Evolutionary conservation across 1,284 basidiomycete genomes (phyloP), one percentile per base, ranked within the genome.

Genomic region (Sanghuangporus baumii): DNA sequence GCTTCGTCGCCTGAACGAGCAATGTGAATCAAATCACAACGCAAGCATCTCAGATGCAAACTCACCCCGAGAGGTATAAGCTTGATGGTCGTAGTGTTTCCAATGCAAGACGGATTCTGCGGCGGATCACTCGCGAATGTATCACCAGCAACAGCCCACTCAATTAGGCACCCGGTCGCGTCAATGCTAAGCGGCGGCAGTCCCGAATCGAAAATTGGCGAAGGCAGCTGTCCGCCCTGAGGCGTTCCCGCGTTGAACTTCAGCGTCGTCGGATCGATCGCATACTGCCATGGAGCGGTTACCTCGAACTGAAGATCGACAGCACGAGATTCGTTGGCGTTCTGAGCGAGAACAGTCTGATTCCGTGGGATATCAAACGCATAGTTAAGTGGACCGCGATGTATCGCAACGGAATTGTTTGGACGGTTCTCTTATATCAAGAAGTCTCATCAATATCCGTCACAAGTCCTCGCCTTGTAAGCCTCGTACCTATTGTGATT

Each of bases 301-400:
- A 81, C 76, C 60, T 82, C 78, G 66, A 83, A 81, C 69, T 85
- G 74, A 23, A 83, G 72, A 66, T 85, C 83, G 14, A 78, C 76
- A 0, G 82, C 82, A 20, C 77, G 77, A 8, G 78, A 75, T 68
- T 83, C 75, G 58, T 78, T 73, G 18, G 78, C 68, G 68, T 83
- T 81, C 60, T 69, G 74, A 3, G 73, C 64, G 52, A 85, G 74
- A 47, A 81, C 74, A 34, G 70, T 82, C 67, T 77, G 71, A 63
- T 67, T 78, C 11, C 79, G 75, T 8, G 70, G 57, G 46, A 74
- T 83, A 68, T 84, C 82, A 67, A 79, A 81, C 14, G 83, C 83
- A 68, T 84, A 85, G 70, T 83, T 78, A 50, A 85, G 71, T 14
- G 81, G 80, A 14, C 83, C 83, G 16, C 83, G 79, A 57, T 85